Conservation (phyloP, 768 basidiomycete genomes). For the Russula earlei region DNA sequence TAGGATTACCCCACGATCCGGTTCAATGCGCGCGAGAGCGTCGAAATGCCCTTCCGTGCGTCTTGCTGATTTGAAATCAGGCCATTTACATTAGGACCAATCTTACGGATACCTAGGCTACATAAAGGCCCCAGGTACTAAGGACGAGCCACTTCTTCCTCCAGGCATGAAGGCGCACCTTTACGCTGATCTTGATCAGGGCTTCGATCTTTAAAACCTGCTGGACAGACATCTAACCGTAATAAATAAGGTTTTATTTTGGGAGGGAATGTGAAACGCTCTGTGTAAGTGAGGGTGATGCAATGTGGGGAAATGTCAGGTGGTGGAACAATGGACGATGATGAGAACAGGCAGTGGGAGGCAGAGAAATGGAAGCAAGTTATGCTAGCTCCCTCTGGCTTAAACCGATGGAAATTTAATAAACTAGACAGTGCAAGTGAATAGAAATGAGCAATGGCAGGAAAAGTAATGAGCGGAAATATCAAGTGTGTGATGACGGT, state of each 20-base stretch:
- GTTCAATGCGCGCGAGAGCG: conserved; percentile 81
- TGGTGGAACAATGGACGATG: conserved; percentile 2
- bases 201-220: conserved; percentile 60
- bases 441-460: conserved; percentile 2
- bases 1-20: conserved; percentile 85
- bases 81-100: not conserved
- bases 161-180: conserved; percentile 85
- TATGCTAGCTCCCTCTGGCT: not conserved
- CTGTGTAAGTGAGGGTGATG: not conserved
- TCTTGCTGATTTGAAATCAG: conserved; percentile 15
- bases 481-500: not conserved
- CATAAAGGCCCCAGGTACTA: conserved; percentile 29
- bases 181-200: conserved; percentile 76
- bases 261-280: not conserved
- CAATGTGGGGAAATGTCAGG: not conserved
- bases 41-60: conserved; percentile 97
- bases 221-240: not conserved
- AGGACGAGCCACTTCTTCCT: conserved; percentile 66
- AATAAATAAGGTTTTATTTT: not conserved
- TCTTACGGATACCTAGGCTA: conserved; percentile 30
- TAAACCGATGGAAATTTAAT: not conserved
- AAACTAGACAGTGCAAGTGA: not conserved
- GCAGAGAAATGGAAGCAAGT: not conserved
- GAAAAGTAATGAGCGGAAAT: not conserved
- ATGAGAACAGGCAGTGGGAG: not conserved